A percentile compares a stretch with the other conserved stretches of the same genome.
These are phyloP conservation scores for Kwoniella shandongensis DNA, from an alignment of 768 basidiomycete species.

Conservation along the genomic window DNA sequence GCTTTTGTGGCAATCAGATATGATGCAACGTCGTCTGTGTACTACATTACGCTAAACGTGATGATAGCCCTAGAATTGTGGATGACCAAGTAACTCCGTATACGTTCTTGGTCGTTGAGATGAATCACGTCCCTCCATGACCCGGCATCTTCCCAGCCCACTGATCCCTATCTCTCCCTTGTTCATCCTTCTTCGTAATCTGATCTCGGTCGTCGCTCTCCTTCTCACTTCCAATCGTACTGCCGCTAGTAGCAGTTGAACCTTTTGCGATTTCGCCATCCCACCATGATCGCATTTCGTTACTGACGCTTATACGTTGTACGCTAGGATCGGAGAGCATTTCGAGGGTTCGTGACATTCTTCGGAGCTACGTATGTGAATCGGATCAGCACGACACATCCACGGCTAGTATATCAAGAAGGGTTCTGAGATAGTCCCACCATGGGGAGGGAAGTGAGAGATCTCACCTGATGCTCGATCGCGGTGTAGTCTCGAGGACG, in stretches of 20 bases:
- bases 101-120: too few species aligned
- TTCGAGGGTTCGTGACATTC: constrained; percentile 46
- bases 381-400: too few species aligned
- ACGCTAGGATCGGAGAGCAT: constrained; percentile 44
- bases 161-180: constrained; percentile 23
- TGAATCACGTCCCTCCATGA: constrained; percentile 37
- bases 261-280: constrained; percentile 14
- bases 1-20: neutral
- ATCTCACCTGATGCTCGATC: constrained; percentile 53
- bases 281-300: constrained; percentile 51
- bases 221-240: neutral
- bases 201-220: constrained; percentile 1
- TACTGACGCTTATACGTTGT: constrained; percentile 33
- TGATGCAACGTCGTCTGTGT: constrained; percentile 3
- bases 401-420: too few species aligned
- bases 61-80: too few species aligned
- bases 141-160: constrained; percentile 40
- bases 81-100: too few species aligned
- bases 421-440: too few species aligned
- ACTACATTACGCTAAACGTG: too few species aligned
- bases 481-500: constrained; percentile 47
- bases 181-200: constrained; percentile 14
- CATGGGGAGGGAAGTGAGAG: too few species aligned
- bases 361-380: too few species aligned
- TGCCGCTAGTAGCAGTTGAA: neutral